These are phyloP conservation scores for Komagataella populi DNA, from an alignment of 805 yeast species.

Conservation along the genomic window DNA sequence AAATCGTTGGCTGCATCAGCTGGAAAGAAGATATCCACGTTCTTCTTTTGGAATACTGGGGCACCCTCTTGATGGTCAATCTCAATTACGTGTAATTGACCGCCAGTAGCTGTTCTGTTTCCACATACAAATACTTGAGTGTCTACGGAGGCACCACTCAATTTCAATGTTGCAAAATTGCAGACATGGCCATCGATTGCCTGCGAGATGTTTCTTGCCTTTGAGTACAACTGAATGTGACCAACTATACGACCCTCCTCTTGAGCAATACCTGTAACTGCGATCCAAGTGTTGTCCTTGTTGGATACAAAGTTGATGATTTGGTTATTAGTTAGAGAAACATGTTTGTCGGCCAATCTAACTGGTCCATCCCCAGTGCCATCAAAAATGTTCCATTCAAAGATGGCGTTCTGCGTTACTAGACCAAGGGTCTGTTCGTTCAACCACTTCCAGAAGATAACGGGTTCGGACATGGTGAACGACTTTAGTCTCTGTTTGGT, in stretches of 20 bases:
- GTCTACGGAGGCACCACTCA: conserved; percentile 61
- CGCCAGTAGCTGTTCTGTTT: conserved; percentile 73
- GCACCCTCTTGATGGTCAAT: conserved; percentile 83
- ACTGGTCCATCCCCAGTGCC: conserved; percentile 73
- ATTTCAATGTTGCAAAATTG: conserved; percentile 61
- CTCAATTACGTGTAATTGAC: conserved; percentile 84
- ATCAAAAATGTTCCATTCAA: conserved; percentile 75
- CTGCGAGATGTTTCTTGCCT: conserved; percentile 84
- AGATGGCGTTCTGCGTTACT: conserved; percentile 65
- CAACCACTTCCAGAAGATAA: conserved; percentile 94
- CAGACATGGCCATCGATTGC: conserved; percentile 98
- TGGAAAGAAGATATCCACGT: conserved; percentile 90
- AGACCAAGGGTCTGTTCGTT: conserved; percentile 62
- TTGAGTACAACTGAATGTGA: conserved; percentile 84
- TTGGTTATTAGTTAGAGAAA: conserved; percentile 64
- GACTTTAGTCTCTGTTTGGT: conserved; percentile 84
- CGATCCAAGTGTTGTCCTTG: conserved; percentile 78
- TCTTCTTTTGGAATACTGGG: conserved; percentile 79
- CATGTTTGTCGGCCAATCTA: conserved; percentile 73
- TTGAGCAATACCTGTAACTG: conserved; percentile 88
- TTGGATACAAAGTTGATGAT: conserved; percentile 84
- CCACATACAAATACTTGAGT: conserved; percentile 90
- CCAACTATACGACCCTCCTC: conserved; percentile 93
- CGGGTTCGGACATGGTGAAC: conserved; percentile 74
- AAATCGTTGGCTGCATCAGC: conserved; percentile 93